These are phyloP conservation scores for Aspergillus tanneri DNA, from an alignment of 2,329 filamentous ascomycete species.

Conservation along the genomic window DNA sequence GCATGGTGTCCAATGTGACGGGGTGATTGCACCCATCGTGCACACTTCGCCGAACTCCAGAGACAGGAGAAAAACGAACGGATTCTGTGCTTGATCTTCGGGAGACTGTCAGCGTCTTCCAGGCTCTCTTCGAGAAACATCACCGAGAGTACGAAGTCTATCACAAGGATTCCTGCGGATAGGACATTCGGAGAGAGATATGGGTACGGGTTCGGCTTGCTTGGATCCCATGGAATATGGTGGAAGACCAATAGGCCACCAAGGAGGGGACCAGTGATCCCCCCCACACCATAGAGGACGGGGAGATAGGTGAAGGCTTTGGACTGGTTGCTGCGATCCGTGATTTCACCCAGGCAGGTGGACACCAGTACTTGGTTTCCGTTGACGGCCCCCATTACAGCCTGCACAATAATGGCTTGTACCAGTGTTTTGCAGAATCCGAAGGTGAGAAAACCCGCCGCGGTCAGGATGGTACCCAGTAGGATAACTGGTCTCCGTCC, in stretches of 20 bases:
- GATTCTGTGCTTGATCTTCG: constrained; percentile 59
- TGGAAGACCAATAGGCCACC: constrained; percentile 77
- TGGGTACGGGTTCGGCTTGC: constrained; percentile 63
- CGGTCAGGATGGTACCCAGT: constrained; percentile 77
- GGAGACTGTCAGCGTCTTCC: constrained; percentile 63
- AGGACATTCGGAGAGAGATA: constrained; percentile 84
- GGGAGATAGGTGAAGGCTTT: constrained; percentile 91
- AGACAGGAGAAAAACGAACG: constrained; percentile 64
- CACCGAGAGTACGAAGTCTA: constrained; percentile 72
- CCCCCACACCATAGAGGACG: constrained; percentile 91
- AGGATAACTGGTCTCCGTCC: constrained; percentile 81
- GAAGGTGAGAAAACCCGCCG: constrained; percentile 78
- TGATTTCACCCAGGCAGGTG: constrained; percentile 91
- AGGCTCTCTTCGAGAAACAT: constrained; percentile 85
- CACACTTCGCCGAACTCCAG: constrained; percentile 59
- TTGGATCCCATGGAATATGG: constrained; percentile 55
- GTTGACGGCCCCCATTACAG: constrained; percentile 88
- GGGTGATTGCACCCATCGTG: constrained; percentile 56
- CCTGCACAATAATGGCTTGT: constrained; percentile 83
- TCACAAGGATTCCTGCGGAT: constrained; percentile 67
- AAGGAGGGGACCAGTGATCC: constrained; percentile 88
- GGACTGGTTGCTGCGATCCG: constrained; percentile 91
- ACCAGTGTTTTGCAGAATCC: constrained; percentile 80
- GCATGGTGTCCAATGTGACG: constrained; percentile 27
- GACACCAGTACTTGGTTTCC: constrained; percentile 94